phyloP scores from a whole-genome alignment of 2,329 filamentous ascomycete species.

The Penicillium sp. region DNA sequence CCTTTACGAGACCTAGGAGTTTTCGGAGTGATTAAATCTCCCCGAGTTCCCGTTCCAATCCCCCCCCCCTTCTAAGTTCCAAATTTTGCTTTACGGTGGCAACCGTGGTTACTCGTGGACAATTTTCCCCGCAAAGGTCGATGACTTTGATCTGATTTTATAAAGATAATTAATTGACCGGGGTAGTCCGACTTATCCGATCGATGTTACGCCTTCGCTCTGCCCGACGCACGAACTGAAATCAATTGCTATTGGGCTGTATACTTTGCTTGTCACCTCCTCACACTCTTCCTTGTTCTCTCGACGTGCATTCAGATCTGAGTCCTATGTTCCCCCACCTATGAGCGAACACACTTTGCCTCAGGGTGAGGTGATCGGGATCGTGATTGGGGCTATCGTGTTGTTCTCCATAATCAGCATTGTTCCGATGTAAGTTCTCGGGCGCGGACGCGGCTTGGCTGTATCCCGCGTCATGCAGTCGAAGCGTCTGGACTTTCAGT shows the following conservation, averaged over 20 bases:
- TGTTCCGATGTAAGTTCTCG: slow-evolving; percentile 29
- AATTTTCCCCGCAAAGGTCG: not conserved
- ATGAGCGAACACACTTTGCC: slow-evolving; percentile 24
- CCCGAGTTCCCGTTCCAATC: slow-evolving; percentile 7
- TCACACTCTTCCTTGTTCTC: slow-evolving; percentile 12
- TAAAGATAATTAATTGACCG: not conserved
- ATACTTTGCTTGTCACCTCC: slow-evolving; percentile 2
- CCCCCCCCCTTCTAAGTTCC: not conserved
- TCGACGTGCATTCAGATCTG: slow-evolving; percentile 6
- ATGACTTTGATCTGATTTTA: not conserved
- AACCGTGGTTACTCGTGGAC: not conserved
- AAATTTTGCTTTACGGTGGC: not conserved
- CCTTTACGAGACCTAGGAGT: slow-evolving; percentile 14
- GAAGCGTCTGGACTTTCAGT: slow-evolving; percentile 14
- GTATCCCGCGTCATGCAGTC: slow-evolving; percentile 12
- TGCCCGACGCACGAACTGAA: not conserved
- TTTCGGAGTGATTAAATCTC: slow-evolving; percentile 18
- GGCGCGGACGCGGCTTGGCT: slow-evolving; percentile 13
- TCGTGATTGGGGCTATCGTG: slow-evolving; percentile 30
- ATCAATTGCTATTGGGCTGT: slow-evolving; percentile 7
- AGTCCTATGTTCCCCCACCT: slow-evolving; percentile 12
- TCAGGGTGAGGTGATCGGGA: slow-evolving; percentile 26
- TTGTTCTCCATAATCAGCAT: slow-evolving; percentile 30
- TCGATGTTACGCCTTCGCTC: slow-evolving; percentile 4
- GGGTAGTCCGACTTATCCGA: slow-evolving; percentile 7